phyloP scores from a whole-genome alignment of 1,284 basidiomycete genomes.

The Malassezia nana region DNA sequence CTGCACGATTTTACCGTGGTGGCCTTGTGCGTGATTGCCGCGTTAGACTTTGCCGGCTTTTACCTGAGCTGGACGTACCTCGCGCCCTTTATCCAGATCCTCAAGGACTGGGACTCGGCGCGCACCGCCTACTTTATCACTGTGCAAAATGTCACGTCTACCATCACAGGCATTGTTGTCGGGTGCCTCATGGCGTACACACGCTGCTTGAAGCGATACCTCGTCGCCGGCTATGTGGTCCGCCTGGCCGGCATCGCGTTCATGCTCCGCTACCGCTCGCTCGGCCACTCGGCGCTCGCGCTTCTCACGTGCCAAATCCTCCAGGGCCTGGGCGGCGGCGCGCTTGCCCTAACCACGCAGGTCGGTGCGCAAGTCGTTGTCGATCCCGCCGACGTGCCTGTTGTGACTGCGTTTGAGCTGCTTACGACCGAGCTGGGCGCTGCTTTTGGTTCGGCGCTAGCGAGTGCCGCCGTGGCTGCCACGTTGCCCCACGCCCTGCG shows the following conservation, averaged over 20 bases:
- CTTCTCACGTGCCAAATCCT: conserved; percentile 55
- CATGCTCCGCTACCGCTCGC: conserved; percentile 55
- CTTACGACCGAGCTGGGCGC: conserved; percentile 70
- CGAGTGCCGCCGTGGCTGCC: conserved; percentile 56
- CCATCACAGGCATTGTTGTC: conserved; percentile 58
- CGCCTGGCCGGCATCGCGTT: conserved; percentile 58
- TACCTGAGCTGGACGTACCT: conserved; percentile 49
- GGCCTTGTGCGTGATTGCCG: conserved; percentile 42
- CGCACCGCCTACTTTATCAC: conserved; percentile 43
- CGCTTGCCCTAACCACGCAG: conserved; percentile 61
- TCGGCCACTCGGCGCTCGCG: conserved; percentile 54
- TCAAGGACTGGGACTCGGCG: conserved; percentile 44
- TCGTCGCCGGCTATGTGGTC: conserved; percentile 60
- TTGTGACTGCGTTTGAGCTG: conserved; percentile 69
- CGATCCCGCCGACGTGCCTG: conserved; percentile 64
- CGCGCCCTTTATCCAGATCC: conserved; percentile 41
- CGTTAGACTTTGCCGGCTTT: conserved; percentile 49
- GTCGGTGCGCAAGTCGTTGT: conserved; percentile 71
- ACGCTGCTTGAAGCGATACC: conserved; percentile 58
- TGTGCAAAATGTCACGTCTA: conserved; percentile 56
- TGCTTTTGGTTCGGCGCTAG: conserved; percentile 60
- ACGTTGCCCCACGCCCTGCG: conserved; percentile 58
- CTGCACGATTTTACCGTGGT: conserved; percentile 46
- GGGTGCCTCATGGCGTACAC: conserved; percentile 55
- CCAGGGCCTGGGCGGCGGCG: conserved; percentile 68